Conservation (phyloP, 108 stramenopile species). For the Craspedostauros australis region DNA sequence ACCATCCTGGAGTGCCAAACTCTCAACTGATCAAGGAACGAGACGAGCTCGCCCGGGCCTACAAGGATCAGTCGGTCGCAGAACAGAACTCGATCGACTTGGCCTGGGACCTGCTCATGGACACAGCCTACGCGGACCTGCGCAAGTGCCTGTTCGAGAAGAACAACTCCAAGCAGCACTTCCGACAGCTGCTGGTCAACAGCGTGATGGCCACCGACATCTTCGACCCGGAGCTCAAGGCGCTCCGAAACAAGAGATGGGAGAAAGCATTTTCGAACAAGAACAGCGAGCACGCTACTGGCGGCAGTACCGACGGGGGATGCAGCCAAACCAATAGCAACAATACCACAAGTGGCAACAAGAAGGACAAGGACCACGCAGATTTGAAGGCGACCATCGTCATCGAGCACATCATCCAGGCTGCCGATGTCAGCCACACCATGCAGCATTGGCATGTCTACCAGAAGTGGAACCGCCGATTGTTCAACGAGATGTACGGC, state of each 20-base stretch:
- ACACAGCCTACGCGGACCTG: slow-evolving; percentile 20
- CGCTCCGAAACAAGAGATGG: slow-evolving; percentile 19
- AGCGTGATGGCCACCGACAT: slow-evolving; percentile 35
- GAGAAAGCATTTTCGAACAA: slow-evolving; percentile 19
- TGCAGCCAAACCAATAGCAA: no score
- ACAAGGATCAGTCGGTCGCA: slow-evolving; percentile 20
- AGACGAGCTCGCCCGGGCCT: slow-evolving; percentile 25
- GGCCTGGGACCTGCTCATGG: slow-evolving; percentile 34
- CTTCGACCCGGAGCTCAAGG: slow-evolving; percentile 22
- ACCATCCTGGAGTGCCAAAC: slow-evolving; percentile 38
- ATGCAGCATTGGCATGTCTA: no score
- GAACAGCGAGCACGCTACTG: no score
- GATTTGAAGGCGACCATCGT: slow-evolving; percentile 10
- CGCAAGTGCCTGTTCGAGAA: slow-evolving; percentile 17
- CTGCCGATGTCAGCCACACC: no score
- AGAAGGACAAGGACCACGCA: no score
- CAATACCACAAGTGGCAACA: no score
- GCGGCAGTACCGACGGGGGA: no score
- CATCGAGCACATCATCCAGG: no score
- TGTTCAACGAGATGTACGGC: no score
- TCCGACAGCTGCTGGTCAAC: slow-evolving; percentile 31
- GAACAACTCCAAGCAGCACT: slow-evolving; percentile 19
- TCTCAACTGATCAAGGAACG: slow-evolving; percentile 25
- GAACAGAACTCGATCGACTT: slow-evolving; percentile 27
- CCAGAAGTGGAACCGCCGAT: no score